phyloP scores from a whole-genome alignment of 495 filamentous ascomycete genomes.

The Aspergillus carlsbadensis region DNA sequence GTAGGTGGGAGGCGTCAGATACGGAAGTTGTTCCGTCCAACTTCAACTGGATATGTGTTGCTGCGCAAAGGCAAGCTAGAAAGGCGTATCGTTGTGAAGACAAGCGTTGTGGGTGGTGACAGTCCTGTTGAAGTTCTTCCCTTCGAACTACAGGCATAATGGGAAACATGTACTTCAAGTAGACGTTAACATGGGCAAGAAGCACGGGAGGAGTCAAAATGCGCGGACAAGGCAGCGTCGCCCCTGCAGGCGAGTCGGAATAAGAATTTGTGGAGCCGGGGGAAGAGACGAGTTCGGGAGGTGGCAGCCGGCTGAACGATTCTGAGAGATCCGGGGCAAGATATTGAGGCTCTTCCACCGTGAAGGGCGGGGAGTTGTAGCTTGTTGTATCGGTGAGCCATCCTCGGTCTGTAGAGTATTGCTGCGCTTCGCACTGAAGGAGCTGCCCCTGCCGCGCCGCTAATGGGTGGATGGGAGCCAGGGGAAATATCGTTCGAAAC shows the following conservation, averaged over 20 bases:
- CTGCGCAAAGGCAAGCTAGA: conserved; percentile 74
- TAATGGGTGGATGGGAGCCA: conserved; percentile 42
- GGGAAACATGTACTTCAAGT: conserved; percentile 67
- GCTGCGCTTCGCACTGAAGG: conserved; percentile 13
- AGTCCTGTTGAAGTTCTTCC: conserved; percentile 64
- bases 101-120: conserved; percentile 52
- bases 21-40: conserved; percentile 52
- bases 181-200: conserved; percentile 45
- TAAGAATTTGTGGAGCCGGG: conserved; percentile 39
- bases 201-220: conserved; percentile 38
- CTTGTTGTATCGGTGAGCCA: conserved; percentile 15
- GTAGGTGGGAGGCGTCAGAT: conserved; percentile 52
- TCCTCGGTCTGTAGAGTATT: conserved; percentile 22
- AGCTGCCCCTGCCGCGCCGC: conserved; percentile 19
- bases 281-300: conserved; percentile 40
- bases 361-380: conserved; percentile 30
- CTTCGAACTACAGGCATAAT: conserved; percentile 79
- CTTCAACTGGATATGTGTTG: conserved; percentile 79
- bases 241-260: conserved; percentile 26
- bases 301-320: conserved; percentile 28
- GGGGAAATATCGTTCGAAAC: conserved; percentile 44
- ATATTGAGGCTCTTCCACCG: conserved; percentile 27
- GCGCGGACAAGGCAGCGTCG: conserved; percentile 19
- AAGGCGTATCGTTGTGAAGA: conserved; percentile 78
- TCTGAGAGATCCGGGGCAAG: conserved; percentile 25